Evolutionary conservation across 331 rosid species (phyloP).

Genomic region (Quercus lobata): DNA sequence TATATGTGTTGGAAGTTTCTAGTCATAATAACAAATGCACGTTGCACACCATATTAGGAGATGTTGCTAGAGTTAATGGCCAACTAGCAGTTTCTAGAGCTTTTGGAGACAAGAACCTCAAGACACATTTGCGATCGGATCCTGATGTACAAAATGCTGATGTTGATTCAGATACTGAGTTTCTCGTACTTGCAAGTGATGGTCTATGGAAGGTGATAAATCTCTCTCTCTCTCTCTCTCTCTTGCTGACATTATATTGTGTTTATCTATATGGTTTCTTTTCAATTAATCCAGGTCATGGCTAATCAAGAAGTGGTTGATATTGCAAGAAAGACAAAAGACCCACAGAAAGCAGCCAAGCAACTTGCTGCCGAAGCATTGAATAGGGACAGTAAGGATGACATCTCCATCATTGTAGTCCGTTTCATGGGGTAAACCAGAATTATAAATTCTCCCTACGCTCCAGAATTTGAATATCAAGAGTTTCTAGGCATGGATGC

Average conservation of each 20-base stretch:
- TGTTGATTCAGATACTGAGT: slow-evolving; percentile 45
- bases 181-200: slow-evolving; percentile 86
- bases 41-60: slow-evolving; percentile 44
- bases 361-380: slow-evolving; percentile 67
- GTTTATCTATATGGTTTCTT: not conserved
- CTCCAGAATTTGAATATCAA: slow-evolving; percentile 25
- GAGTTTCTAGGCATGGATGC: slow-evolving; percentile 18
- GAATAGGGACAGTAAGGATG: slow-evolving; percentile 82
- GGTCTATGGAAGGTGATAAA: slow-evolving; percentile 85
- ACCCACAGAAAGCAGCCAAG: slow-evolving; percentile 75
- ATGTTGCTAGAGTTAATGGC: slow-evolving; percentile 89
- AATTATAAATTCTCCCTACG: not conserved
- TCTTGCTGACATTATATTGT: not conserved
- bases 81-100: slow-evolving; percentile 97
- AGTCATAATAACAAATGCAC: not conserved
- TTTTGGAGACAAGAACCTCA: slow-evolving; percentile 88
- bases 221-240: slow-evolving; percentile 6
- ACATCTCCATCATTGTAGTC: slow-evolving; percentile 83
- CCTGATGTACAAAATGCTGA: slow-evolving; percentile 54
- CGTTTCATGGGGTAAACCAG: slow-evolving; percentile 61
- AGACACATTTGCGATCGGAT: slow-evolving; percentile 80
- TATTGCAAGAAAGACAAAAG: slow-evolving; percentile 57
- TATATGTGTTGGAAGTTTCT: not conserved
- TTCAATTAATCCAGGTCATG: slow-evolving; percentile 59
- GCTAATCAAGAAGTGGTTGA: slow-evolving; percentile 88